Percentiles rank a stretch among this genome's conserved stretches.
Evolutionary conservation across 2,329 filamentous ascomycete species (phyloP).

Genomic region (Arthrobotrys musiformis): DNA sequence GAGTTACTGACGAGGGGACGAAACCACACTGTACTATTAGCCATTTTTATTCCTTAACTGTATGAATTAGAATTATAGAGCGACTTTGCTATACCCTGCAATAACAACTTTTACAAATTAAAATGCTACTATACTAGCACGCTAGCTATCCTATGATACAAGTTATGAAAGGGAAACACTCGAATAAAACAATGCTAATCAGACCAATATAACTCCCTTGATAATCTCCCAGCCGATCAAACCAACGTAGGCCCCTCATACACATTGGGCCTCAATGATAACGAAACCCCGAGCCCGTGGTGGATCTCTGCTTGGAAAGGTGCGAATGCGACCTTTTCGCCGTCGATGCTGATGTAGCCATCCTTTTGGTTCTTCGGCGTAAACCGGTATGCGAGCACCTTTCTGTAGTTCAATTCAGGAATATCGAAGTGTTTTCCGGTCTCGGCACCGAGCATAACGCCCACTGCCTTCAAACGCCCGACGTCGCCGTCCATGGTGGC

Average conservation of each 20-base stretch:
- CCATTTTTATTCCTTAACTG: not conserved
- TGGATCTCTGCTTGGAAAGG: constrained; percentile 94
- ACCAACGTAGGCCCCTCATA: constrained; percentile 69
- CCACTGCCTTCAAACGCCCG: constrained; percentile 72
- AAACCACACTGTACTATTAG: constrained; percentile 23
- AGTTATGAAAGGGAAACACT: not conserved
- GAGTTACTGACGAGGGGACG: not conserved
- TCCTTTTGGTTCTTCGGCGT: constrained; percentile 76
- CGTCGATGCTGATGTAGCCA: constrained; percentile 94
- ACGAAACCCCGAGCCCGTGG: constrained; percentile 80
- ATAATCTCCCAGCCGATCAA: not conserved
- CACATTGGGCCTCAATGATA: constrained; percentile 76
- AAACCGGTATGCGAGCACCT: constrained; percentile 87
- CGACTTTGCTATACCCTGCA: constrained; percentile 40
- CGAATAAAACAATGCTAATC: not conserved
- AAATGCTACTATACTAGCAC: not conserved
- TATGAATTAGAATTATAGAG: constrained; percentile 23
- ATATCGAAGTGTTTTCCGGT: constrained; percentile 82
- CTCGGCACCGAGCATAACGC: constrained; percentile 77
- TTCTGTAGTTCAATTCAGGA: constrained; percentile 77
- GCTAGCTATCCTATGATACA: constrained; percentile 31
- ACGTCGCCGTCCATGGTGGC: constrained; percentile 82
- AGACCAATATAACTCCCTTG: constrained; percentile 2
- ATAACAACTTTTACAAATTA: constrained; percentile 15
- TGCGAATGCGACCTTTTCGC: constrained; percentile 85